Evolutionary conservation across 108 stramenopile genomes (phyloP).

Genomic region (Fragilariopsis cylindrus): DNA sequence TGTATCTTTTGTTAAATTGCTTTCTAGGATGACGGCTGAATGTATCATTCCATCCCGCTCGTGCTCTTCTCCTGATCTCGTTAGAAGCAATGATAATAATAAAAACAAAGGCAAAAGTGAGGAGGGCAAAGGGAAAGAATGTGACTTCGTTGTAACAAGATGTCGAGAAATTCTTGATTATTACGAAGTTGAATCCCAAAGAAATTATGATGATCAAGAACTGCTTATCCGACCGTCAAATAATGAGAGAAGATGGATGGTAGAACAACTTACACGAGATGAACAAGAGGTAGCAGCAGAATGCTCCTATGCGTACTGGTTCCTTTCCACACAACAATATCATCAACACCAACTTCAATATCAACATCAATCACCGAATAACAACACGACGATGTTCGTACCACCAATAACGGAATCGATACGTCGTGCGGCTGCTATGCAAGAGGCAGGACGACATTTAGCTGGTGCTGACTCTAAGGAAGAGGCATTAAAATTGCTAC

Average conservation of each 20-base stretch:
- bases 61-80: too few relatives aligned
- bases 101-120: not conserved
- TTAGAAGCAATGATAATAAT: not conserved
- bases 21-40: too few relatives aligned
- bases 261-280: conserved; percentile 26
- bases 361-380: not conserved
- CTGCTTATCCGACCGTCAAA: conserved; percentile 7
- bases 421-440: conserved; percentile 30
- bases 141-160: not conserved
- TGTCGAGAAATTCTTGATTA: conserved; percentile 20
- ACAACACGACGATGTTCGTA: not conserved
- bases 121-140: not conserved
- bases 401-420: not conserved
- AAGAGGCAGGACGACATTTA: conserved; percentile 34
- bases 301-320: conserved; percentile 38
- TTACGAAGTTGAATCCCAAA: conserved; percentile 6
- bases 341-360: not conserved
- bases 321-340: conserved; percentile 7
- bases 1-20: too few relatives aligned
- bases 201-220: too few relatives aligned
- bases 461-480: conserved; percentile 8
- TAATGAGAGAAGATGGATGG: conserved; percentile 3
- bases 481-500: conserved; percentile 17
- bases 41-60: too few relatives aligned
- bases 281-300: conserved; percentile 34